Evolutionary conservation across 495 filamentous ascomycete species (phyloP), one percentile per base, ranked within the genome.

Genomic region (Hypoxylon cercidicola): DNA sequence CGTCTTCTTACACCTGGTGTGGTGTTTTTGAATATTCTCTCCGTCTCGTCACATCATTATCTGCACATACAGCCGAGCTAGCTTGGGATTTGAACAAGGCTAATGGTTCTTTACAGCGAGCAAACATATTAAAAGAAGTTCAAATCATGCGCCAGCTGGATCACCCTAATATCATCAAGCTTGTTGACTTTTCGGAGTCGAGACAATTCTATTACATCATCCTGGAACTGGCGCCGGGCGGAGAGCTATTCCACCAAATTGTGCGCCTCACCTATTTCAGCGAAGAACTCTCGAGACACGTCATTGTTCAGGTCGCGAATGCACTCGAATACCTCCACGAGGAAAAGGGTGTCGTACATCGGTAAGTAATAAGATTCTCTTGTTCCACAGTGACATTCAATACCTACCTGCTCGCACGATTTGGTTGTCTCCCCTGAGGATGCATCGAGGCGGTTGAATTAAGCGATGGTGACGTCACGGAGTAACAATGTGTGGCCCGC

Each of bases 181-280:
- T 99, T 18, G 84, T 97, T 66, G 90, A 96, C 68, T 99, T 99
- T 71, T 90, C 90, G 54, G 95, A 99, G 77, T 96, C 93, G 7
- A 84, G 82, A 35, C 93, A 97, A 77, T 97, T 97, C 70, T 99
- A 99, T 72, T 99, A 94, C 78, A 97, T 99, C 66, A 85, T 99
- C 48, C 85, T 99, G 34, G 96, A 99, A 76, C 87, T 99, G 34
- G 96, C 94, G 65, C 91, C 93, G 3, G 95, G 95, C 41, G 95
- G 95, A 73, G 95, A 99, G 78, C 79, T 99, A 15, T 99, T 99
- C 82, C 95, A 99, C 72, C 96, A 99, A 73, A 98, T 99, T 72
- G 95, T 99, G 44, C 88, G 96, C 53, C 87, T 99, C 72, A 99
- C 95, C 7, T 99, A 98, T 75, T 99, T 99, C 74, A 97, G 93